These are phyloP conservation scores for Podila epicladia DNA, from an alignment of 192 early-diverging fungal species.

Conservation along the genomic window DNA sequence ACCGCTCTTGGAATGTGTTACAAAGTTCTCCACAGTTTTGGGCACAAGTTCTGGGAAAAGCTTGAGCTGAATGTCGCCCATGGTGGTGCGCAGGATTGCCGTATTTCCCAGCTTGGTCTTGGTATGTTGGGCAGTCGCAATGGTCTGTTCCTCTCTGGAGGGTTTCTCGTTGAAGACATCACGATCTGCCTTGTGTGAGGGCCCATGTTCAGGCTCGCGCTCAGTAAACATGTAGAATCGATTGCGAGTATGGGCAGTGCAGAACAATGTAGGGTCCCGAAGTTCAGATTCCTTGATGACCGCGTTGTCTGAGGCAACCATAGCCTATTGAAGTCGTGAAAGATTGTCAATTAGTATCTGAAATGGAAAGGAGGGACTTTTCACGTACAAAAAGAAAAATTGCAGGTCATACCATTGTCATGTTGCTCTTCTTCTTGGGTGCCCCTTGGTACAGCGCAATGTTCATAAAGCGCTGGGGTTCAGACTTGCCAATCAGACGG, in stretches of 20 bases:
- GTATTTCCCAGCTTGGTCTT: slow-evolving; percentile 71
- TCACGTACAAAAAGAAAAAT: neutral
- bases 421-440: slow-evolving; percentile 78
- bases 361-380: neutral
- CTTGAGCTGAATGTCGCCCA: slow-evolving; percentile 90
- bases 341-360: neutral
- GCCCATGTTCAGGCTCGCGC: slow-evolving; percentile 84
- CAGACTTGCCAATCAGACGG: slow-evolving; percentile 88
- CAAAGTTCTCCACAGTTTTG: slow-evolving; percentile 96
- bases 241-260: slow-evolving; percentile 90
- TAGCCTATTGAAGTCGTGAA: slow-evolving; percentile 54
- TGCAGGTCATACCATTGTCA: slow-evolving; percentile 67
- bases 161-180: slow-evolving; percentile 99
- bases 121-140: slow-evolving; percentile 73
- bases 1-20: slow-evolving; percentile 82
- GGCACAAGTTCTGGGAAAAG: slow-evolving; percentile 92
- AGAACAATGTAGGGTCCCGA: slow-evolving; percentile 88
- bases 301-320: slow-evolving; percentile 91
- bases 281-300: slow-evolving; percentile 69
- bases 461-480: slow-evolving; percentile 91
- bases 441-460: slow-evolving; percentile 91
- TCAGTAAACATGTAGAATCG: slow-evolving; percentile 95
- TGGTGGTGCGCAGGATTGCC: slow-evolving; percentile 88
- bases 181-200: slow-evolving; percentile 70
- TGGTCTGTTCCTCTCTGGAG: slow-evolving; percentile 93